These are phyloP conservation scores for Oryza glaberrima DNA, from an alignment of 176 grass and related monocot genomes.

Conservation along the genomic window DNA sequence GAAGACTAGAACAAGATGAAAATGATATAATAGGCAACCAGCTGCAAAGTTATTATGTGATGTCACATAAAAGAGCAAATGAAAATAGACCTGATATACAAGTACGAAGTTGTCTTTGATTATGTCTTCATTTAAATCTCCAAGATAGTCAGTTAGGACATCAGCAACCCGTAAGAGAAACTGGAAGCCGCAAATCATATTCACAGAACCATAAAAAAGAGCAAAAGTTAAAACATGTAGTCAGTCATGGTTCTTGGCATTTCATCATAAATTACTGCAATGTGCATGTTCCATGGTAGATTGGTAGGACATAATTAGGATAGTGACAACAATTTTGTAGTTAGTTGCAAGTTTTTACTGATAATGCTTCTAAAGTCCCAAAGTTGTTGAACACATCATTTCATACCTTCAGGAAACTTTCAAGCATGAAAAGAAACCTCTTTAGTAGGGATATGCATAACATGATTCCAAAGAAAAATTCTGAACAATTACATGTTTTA, in stretches of 20 bases:
- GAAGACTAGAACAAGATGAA: background rate
- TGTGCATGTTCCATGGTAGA: background rate
- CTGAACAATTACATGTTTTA: background rate
- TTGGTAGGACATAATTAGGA: background rate
- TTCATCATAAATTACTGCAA: background rate
- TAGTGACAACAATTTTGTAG: background rate
- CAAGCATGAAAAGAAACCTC: background rate
- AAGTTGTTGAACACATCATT: background rate
- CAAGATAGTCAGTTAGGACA: conserved; percentile 85
- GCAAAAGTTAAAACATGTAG: background rate
- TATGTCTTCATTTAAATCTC: conserved; percentile 82
- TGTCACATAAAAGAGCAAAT: background rate
- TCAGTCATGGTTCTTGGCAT: background rate
- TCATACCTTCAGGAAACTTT: background rate
- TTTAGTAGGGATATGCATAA: background rate
- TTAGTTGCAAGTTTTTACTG: background rate
- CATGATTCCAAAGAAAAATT: background rate
- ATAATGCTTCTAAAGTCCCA: conserved; percentile 2
- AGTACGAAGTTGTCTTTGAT: conserved; percentile 97
- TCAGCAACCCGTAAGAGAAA: conserved; percentile 84
- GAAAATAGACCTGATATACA: conserved; percentile 77
- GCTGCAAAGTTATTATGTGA: background rate
- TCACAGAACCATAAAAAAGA: background rate
- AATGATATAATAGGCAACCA: background rate
- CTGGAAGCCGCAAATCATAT: conserved; percentile 48